Evolutionary conservation across 495 filamentous ascomycete species (phyloP).

Genomic region (Penicillium fimorum): DNA sequence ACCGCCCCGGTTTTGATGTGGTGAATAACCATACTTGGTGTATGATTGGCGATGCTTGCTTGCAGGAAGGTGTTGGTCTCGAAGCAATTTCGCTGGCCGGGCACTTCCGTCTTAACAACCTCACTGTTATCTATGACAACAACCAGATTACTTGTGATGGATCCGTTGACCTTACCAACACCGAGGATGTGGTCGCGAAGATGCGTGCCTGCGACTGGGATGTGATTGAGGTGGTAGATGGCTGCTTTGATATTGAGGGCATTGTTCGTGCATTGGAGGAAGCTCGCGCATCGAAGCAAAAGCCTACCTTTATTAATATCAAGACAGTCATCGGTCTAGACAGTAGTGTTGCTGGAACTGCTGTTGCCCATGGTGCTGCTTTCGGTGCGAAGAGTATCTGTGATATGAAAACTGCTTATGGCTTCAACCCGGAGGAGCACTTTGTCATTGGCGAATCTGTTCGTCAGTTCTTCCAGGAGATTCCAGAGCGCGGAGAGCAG

Average conservation of each 20-base stretch:
- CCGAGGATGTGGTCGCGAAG: constrained; percentile 58
- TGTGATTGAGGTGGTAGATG: constrained; percentile 55
- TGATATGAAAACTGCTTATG: constrained; percentile 47
- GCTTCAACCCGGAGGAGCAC: constrained; percentile 43
- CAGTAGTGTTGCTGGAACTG: constrained; percentile 49
- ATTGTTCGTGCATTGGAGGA: constrained; percentile 49
- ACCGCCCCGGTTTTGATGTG: constrained; percentile 48
- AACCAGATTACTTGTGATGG: constrained; percentile 59
- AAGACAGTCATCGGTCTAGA: constrained; percentile 57
- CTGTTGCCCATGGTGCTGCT: constrained; percentile 52
- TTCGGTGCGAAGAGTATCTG: constrained; percentile 48
- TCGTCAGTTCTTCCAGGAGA: constrained; percentile 48
- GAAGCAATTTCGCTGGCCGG: constrained; percentile 58
- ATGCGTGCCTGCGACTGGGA: constrained; percentile 59
- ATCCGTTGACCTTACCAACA: constrained; percentile 53
- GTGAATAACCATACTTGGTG: constrained; percentile 53
- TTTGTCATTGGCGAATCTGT: constrained; percentile 49
- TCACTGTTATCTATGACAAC: constrained; percentile 59
- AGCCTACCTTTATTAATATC: constrained; percentile 60
- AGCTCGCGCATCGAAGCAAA: constrained; percentile 43
- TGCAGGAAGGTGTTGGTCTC: constrained; percentile 59
- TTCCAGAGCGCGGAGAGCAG: constrained; percentile 37
- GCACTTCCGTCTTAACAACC: constrained; percentile 53
- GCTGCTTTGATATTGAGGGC: constrained; percentile 50
- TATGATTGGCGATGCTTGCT: constrained; percentile 58